Evolutionary conservation across 1,284 basidiomycete genomes (phyloP), one percentile per base, ranked within the genome.

Genomic region (Grifola frondosa): DNA sequence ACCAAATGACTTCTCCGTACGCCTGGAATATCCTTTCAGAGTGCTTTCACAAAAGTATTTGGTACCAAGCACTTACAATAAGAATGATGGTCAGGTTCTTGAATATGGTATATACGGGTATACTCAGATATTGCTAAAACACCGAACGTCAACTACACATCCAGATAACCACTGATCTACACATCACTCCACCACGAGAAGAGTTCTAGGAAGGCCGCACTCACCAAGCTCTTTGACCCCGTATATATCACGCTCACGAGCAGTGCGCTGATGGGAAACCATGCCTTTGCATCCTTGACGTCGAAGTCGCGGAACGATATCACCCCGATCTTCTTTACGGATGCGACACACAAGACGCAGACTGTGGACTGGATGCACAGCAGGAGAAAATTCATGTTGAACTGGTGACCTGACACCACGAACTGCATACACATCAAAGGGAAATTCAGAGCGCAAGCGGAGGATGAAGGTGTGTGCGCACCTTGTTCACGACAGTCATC

Each of bases 71-170:
- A 37, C 86, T 53, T 52, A 91, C 92, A 60, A 99, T 99, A 26
- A 99, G 78, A 55, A 99, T 98, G 61, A 99, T 99, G 21, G 97
- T 97, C 57, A 99, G 65, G 65, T 99, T 99, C 71, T 99, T 99
- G 82, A 99, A 99, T 56, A 99, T 99, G 3, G 97, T 95, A 68
- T 94, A 95, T 21, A 96, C 84, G 0, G 93, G 93, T 64, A 97
- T 96, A 50, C 81, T 88, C 37, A 97, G 74, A 67, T 83, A 91
- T 91, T 96, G 94, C 91, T 96, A 58, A 12, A 26, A 30, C 30
- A 37, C 37, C 30, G 21, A 20, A 35, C 16, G 17, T 42, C 35
- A 51, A 24, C 38, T n/a, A n/a, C n/a, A n/a, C n/a, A 44, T 32
- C 24, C 44, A 23, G 9, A 6, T 19, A 13, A 28, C 6, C 9